Evolutionary conservation across 1,139 yeast genomes (phyloP), one percentile per base, ranked within the genome.

Genomic region (Dujonia santamariae): DNA sequence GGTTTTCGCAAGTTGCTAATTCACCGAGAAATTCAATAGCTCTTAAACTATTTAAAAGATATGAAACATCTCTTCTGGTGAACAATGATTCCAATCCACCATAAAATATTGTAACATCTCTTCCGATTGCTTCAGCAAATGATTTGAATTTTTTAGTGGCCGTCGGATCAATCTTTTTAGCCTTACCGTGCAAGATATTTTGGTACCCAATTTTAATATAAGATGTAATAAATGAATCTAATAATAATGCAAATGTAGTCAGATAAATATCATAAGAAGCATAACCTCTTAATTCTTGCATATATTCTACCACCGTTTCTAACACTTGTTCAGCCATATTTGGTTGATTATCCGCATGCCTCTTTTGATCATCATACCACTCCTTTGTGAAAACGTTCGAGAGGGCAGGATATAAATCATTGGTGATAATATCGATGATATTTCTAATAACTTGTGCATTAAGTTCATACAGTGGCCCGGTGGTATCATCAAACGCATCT

Each of bases 381-480:
- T 51, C 45, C 37, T 66, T 65, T 19, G 68, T 61, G 44, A 69
- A 69, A 1, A 67, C 58, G 16, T 46, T 46, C 7, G 73, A 65
- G 30, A 69, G 52, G 3, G 71, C 72, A 6, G 75, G 74, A 35
- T 62, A 64, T 38, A 69, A 58, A 45, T 88, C 96, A 46, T 81
- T 84, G 49, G 82, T 75, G 32, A 87, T 80, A 20, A 88, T 77
- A 22, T 73, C 76, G 28, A 80, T 73, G 30, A 86, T 63, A 5
- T 80, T 78, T 37, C 75, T 66, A 37, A 85, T 73, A 39, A 88
- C 76, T 44, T 74, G 73, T 32, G 84, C 85, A 34, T 88, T 86
- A 28, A 86, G 72, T 34, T 80, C 82, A 3, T 87, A 85, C 53
- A 82, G 84, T 5, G 94, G 95, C 38, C 80, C 82, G 38, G 81